Percentiles rank a stretch among this genome's conserved stretches.
Conservation (phyloP, 1,284 basidiomycete species). For the Takashimella tepidaria region DNA sequence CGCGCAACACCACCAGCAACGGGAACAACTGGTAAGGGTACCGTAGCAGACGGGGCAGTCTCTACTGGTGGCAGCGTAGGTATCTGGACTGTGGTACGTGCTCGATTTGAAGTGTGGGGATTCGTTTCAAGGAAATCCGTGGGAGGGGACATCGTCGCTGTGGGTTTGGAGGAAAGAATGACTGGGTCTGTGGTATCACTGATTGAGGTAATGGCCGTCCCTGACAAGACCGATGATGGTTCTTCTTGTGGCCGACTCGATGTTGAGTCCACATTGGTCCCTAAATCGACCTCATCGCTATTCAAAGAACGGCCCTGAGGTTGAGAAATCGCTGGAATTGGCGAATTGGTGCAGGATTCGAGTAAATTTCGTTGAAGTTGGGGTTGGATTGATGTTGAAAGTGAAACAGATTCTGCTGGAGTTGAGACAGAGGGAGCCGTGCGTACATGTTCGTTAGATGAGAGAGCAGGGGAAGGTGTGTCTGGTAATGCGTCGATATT, state of each 20-base stretch:
- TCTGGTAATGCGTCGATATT: slow-evolving; percentile 62
- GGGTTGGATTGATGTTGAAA: not conserved
- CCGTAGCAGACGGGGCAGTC: not conserved
- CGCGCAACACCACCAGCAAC: slow-evolving; percentile 2
- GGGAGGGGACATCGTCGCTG: not conserved
- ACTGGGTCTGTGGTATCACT: not conserved
- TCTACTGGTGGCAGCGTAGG: not conserved
- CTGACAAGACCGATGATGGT: not conserved
- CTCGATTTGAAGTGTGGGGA: no score
- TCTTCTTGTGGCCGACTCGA: not conserved
- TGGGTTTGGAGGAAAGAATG: not conserved
- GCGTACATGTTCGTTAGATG: not conserved
- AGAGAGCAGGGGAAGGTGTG: slow-evolving; percentile 3
- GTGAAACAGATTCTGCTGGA: not conserved
- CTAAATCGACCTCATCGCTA: not conserved
- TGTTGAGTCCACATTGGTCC: not conserved
- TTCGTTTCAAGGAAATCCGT: no score
- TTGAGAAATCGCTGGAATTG: not conserved
- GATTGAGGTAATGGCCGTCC: not conserved
- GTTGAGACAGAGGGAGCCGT: not conserved
- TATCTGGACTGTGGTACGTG: not conserved
- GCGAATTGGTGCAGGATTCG: not conserved
- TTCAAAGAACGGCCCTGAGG: not conserved
- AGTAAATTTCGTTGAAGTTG: not conserved
- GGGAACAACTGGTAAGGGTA: slow-evolving; percentile 3